phyloP scores from a whole-genome alignment of 352 stramenopile genomes.

The Pythium rishiriense region DNA sequence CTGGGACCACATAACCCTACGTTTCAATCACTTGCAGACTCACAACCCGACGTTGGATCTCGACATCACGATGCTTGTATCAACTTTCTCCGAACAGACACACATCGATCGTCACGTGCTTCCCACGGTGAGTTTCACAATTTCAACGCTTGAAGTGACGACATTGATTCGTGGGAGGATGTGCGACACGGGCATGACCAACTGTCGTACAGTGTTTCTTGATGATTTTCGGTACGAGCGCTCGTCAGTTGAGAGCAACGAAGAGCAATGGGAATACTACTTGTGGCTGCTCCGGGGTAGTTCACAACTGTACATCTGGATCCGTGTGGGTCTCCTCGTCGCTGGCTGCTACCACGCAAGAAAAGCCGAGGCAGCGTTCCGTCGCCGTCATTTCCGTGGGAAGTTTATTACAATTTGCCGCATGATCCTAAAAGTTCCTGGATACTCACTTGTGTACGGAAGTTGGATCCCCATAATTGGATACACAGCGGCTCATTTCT shows the following conservation, averaged over 20 bases:
- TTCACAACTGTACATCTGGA: conserved; percentile 48
- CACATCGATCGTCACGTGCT: conserved; percentile 18
- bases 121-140: not conserved
- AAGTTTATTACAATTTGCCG: conserved; percentile 30
- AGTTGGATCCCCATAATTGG: conserved; percentile 34
- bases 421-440: conserved; percentile 29
- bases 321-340: conserved; percentile 39
- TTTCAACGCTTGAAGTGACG: conserved; percentile 23
- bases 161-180: conserved; percentile 30
- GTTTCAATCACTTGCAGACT: conserved; percentile 9
- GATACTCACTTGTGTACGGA: conserved; percentile 54
- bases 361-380: not conserved
- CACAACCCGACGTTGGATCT: conserved; percentile 16
- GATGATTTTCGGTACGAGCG: conserved; percentile 61
- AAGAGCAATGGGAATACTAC: conserved; percentile 25
- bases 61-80: conserved; percentile 21
- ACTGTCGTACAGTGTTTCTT: conserved; percentile 37
- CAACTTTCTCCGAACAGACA: not conserved
- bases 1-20: conserved; percentile 27
- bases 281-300: conserved; percentile 29
- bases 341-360: conserved; percentile 27
- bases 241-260: conserved; percentile 30
- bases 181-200: too few relatives aligned
- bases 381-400: not conserved
- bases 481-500: conserved; percentile 34